These are phyloP conservation scores for Candida awuae DNA, from an alignment of 805 yeast genomes.

Conservation along the genomic window DNA sequence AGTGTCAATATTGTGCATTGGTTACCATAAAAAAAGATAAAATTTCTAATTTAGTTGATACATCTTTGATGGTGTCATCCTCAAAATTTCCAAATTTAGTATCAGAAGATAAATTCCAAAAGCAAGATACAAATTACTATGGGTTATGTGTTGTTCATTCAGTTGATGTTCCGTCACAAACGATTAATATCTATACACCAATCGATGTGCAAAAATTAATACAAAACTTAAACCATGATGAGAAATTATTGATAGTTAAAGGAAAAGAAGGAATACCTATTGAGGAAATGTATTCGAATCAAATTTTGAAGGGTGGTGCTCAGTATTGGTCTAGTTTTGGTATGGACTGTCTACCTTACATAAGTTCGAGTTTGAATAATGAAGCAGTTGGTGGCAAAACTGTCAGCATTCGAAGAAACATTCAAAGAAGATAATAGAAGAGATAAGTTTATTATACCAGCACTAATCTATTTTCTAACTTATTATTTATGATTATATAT, in stretches of 20 bases:
- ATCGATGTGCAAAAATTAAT: conserved; percentile 12
- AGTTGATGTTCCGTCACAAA: conserved; percentile 32
- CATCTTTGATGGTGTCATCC: not conserved
- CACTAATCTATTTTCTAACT: not conserved
- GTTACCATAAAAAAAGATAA: conserved; percentile 26
- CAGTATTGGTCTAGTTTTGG: conserved; percentile 4
- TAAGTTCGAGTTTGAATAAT: conserved; percentile 30
- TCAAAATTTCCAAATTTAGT: conserved; percentile 23
- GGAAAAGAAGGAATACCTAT: conserved; percentile 64
- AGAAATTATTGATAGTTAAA: conserved; percentile 38
- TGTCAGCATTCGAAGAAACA: conserved; percentile 41
- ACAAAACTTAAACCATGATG: conserved; percentile 12
- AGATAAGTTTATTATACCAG: too few relatives aligned
- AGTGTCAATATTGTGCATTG: conserved; percentile 36
- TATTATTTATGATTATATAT: not conserved
- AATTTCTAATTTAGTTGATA: conserved; percentile 7
- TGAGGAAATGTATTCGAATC: conserved; percentile 24
- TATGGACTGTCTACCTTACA: conserved; percentile 28
- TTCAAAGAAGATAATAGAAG: conserved; percentile 28
- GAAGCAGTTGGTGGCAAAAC: conserved; percentile 39
- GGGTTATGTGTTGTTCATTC: conserved; percentile 66
- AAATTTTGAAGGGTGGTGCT: not conserved
- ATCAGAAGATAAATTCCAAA: conserved; percentile 10
- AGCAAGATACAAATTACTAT: conserved; percentile 27
- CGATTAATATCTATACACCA: conserved; percentile 55